Evolutionary conservation across 1,139 yeast genomes (phyloP).

Genomic region (Entelexis paramagnoliae): DNA sequence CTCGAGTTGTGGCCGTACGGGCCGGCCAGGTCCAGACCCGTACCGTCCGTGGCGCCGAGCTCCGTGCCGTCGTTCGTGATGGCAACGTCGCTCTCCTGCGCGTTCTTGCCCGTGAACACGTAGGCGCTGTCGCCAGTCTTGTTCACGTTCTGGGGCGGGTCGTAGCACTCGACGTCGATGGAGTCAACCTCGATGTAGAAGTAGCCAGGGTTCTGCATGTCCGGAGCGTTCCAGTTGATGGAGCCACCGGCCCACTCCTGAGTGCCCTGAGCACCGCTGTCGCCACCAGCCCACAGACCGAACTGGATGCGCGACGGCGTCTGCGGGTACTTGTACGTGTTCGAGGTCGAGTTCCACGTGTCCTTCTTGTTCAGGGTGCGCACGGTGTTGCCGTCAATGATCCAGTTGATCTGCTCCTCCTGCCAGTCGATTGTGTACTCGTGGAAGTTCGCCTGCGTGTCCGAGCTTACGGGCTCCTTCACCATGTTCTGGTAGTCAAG

Average conservation of each 20-base stretch:
- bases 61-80: conserved; percentile 52
- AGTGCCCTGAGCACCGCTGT: conserved; percentile 57
- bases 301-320: conserved; percentile 81
- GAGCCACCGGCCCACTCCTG: conserved; percentile 90
- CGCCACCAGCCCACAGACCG: conserved; percentile 92
- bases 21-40: conserved; percentile 49
- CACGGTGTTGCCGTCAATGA: conserved; percentile 55
- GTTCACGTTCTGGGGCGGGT: conserved; percentile 46
- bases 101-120: conserved; percentile 41
- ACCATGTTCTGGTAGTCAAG: conserved; percentile 55
- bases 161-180: conserved; percentile 56
- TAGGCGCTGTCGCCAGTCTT: conserved; percentile 47
- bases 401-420: conserved; percentile 63
- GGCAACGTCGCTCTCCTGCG: conserved; percentile 41
- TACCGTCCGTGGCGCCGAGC: conserved; percentile 49
- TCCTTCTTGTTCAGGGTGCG: conserved; percentile 57
- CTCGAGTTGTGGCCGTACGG: conserved; percentile 26
- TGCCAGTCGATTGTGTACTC: conserved; percentile 76
- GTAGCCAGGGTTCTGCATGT: conserved; percentile 65
- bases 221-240: conserved; percentile 71
- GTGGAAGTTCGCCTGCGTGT: conserved; percentile 62
- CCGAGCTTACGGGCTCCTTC: conserved; percentile 34
- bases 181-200: conserved; percentile 56
- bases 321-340: conserved; percentile 64
- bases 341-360: conserved; percentile 58